Evolutionary conservation across 129 eudicot genomes (phyloP), one percentile per base, ranked within the genome.

Genomic region (Lactuca saligna): DNA sequence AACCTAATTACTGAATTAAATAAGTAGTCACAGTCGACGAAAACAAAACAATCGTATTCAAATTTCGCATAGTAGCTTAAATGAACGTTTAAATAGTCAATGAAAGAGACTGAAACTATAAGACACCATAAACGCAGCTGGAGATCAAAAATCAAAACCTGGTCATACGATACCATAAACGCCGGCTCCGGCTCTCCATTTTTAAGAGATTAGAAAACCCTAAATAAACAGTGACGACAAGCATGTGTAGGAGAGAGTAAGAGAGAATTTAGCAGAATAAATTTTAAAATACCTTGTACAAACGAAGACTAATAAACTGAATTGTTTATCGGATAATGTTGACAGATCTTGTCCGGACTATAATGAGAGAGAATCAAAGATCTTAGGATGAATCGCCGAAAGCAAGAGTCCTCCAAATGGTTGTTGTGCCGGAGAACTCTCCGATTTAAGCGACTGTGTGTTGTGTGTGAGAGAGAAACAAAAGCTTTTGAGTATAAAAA

Each of bases 181-280:
- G 73, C 74, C 78, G 78, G 74, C 78, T 51, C 82, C 82, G 82
- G 82, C 74, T 13, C 48, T 70, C 72, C 66, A 78, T 9, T 44
- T 49, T 0, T 68, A 54, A 50, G 25, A 42, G 49, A 61, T 13
- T 55, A 25, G 32, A 0, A 71, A 77, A 4, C 68, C 73, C 73
- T 77, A 77, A 55, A 67, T 46, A 65, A 6, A 14, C 50, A 76
- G 72, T 48, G 35, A 54, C 61, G 65, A 64, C 37, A 64, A 58
- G 25, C 29, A 25, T 34, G 42, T 38, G 71, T 62, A 54, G 32
- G 41, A 57, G 35, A 16, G 68, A 38, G 63, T 34, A 34, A 15
- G 51, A 32, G 55, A 69, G 37, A 41, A 25, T 32, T 44, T 3
- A 57, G 57, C 8, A 29, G 70, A 62, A 17, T 35, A 11, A 29